A percentile compares a stretch with the other conserved stretches of the same genome.
phyloP scores from a whole-genome alignment of 2,329 filamentous ascomycete species.

The Salinomyces thailandicus region DNA sequence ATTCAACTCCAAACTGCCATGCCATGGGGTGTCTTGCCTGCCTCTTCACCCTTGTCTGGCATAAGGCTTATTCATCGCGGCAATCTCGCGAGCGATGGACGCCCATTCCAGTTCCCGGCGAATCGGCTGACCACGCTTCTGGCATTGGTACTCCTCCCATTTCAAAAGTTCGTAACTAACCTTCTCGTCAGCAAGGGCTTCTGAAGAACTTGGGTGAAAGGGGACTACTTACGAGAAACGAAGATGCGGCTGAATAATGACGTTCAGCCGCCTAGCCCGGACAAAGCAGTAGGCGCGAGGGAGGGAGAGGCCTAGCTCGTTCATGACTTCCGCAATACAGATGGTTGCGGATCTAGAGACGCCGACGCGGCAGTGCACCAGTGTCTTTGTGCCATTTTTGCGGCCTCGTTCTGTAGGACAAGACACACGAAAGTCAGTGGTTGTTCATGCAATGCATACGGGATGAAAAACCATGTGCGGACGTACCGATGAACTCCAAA shows the following conservation, averaged over 20 bases:
- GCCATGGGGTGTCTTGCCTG: too few species aligned
- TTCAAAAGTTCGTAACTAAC: conserved; percentile 77
- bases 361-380: conserved; percentile 93
- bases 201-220: background rate
- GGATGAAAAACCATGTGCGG: background rate
- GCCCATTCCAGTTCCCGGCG: conserved; percentile 84
- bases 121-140: conserved; percentile 43
- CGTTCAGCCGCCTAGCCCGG: conserved; percentile 80
- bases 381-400: conserved; percentile 64
- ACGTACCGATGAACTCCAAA: conserved; percentile 84
- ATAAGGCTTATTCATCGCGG: conserved; percentile 92
- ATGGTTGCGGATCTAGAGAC: conserved; percentile 94
- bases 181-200: conserved; percentile 3
- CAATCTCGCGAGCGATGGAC: conserved; percentile 79
- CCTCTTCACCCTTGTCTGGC: conserved; percentile 49
- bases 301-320: conserved; percentile 65
- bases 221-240: conserved; percentile 68
- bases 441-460: too few species aligned
- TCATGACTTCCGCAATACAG: conserved; percentile 98
- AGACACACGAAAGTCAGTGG: background rate
- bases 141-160: conserved; percentile 75
- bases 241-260: conserved; percentile 95
- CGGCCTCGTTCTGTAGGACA: conserved; percentile 61
- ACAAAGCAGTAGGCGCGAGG: conserved; percentile 95
- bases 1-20: too few species aligned